Evolutionary conservation across 345 rosid genomes (phyloP).

Genomic region (Hibiscus trionum): DNA sequence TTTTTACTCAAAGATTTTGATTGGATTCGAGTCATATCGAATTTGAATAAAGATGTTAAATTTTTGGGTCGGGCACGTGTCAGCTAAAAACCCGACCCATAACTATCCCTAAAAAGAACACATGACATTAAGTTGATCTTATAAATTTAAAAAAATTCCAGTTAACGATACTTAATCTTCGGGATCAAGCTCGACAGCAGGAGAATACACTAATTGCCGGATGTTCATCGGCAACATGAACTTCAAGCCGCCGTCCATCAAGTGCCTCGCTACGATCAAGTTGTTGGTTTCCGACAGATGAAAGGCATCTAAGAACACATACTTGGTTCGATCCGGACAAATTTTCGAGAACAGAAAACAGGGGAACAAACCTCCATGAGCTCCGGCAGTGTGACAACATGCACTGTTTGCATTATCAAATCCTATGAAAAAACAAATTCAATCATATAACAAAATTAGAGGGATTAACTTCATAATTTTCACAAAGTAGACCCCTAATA

Average conservation of each 20-base stretch:
- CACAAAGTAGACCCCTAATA: too few species aligned
- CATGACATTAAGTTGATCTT: too few species aligned
- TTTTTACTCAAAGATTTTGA: too few species aligned
- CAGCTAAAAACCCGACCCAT: too few species aligned
- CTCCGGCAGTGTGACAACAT: constrained; percentile 14
- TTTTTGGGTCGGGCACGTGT: too few species aligned
- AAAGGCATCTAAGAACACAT: constrained; percentile 12
- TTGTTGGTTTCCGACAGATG: constrained; percentile 10
- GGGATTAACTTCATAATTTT: too few species aligned
- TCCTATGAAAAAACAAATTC: constrained; percentile 3
- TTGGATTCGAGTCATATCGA: too few species aligned
- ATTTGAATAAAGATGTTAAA: too few species aligned
- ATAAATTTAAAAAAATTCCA: too few species aligned
- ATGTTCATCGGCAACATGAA: constrained; percentile 19
- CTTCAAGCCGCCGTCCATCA: constrained; percentile 15
- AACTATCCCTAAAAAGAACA: too few species aligned
- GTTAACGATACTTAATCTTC: not conserved
- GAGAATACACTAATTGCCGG: not conserved
- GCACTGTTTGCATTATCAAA: constrained; percentile 6
- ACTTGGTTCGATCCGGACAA: constrained; percentile 8
- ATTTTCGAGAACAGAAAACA: not conserved
- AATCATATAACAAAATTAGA: too few species aligned
- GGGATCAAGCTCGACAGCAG: not conserved
- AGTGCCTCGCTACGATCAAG: not conserved
- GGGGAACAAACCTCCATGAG: constrained; percentile 10